A percentile compares a stretch with the other conserved stretches of the same genome.
Evolutionary conservation across 352 stramenopile genomes (phyloP).

Genomic region (Globisporangium paddicum): DNA sequence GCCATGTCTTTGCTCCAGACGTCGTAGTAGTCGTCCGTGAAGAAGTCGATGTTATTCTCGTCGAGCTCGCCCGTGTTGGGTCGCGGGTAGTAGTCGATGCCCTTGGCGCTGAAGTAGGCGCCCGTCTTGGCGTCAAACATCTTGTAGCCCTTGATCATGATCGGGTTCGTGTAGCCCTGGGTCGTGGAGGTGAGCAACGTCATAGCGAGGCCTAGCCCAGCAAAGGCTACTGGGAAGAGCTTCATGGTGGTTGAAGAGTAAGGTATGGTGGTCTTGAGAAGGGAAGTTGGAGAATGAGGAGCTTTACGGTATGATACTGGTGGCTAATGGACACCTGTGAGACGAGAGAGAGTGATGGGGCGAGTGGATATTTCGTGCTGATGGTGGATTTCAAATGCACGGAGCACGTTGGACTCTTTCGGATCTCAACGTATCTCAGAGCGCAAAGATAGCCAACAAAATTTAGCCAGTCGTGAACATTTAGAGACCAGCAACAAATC

Average conservation of each 20-base stretch:
- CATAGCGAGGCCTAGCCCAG: no score
- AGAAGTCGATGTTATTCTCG: conserved; percentile 80
- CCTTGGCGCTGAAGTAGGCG: conserved; percentile 63
- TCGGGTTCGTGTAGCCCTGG: conserved; percentile 62
- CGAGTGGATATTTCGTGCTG: no score
- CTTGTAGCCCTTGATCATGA: conserved; percentile 58
- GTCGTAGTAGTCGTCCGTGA: conserved; percentile 67
- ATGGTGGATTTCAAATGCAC: no score
- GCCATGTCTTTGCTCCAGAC: conserved; percentile 70
- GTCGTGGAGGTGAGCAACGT: no score
- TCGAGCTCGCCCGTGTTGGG: conserved; percentile 69
- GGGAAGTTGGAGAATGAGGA: not conserved
- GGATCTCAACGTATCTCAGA: no score
- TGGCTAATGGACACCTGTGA: no score
- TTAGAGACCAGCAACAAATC: no score
- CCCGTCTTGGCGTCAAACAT: conserved; percentile 78
- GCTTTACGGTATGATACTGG: no score
- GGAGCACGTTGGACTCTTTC: no score
- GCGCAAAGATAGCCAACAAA: no score
- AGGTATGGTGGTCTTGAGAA: not conserved
- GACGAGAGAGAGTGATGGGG: no score
- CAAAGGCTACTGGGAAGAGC: not conserved
- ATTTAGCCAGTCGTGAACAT: no score
- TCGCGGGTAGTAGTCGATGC: conserved; percentile 86
- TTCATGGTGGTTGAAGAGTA: not conserved